phyloP scores from a whole-genome alignment of 768 basidiomycete genomes.

The Kwoniella sp. region DNA sequence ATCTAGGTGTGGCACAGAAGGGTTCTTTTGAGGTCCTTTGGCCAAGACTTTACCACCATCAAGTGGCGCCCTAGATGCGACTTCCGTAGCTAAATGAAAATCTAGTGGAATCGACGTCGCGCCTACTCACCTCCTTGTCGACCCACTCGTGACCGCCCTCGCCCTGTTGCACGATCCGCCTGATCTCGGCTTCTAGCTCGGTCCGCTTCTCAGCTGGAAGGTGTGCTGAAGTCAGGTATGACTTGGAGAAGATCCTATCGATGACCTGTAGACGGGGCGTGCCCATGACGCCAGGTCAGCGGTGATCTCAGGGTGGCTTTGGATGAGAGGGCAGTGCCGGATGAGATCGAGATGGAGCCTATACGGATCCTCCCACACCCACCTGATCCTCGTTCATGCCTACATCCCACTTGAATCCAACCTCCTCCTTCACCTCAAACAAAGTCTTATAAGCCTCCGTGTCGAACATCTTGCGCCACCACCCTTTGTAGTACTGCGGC shows the following conservation, averaged over 20 bases:
- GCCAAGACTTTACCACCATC: too few species aligned
- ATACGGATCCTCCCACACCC: too few species aligned
- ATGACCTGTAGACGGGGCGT: conserved; percentile 50
- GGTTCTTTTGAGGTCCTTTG: too few species aligned
- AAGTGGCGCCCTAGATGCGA: too few species aligned
- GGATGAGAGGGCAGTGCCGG: too few species aligned
- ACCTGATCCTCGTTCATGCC: conserved; percentile 61
- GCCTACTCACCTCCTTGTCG: conserved; percentile 61
- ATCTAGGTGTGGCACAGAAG: too few species aligned
- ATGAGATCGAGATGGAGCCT: too few species aligned
- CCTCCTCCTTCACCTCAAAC: conserved; percentile 65
- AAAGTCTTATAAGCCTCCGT: conserved; percentile 64
- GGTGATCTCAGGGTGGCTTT: too few species aligned
- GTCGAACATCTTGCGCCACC: conserved; percentile 74
- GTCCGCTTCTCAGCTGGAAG: conserved; percentile 62
- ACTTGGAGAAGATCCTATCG: conserved; percentile 77
- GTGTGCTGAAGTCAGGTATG: conserved; percentile 72
- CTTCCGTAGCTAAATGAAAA: too few species aligned
- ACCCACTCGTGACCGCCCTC: conserved; percentile 69
- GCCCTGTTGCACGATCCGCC: conserved; percentile 61
- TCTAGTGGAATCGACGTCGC: background rate
- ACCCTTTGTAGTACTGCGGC: conserved; percentile 77
- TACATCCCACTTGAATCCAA: conserved; percentile 62
- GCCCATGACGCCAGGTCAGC: too few species aligned
- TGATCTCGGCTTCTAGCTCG: conserved; percentile 62